These are phyloP conservation scores for Aspergillus viridinutans DNA, from an alignment of 2,329 filamentous ascomycete species.

Conservation along the genomic window DNA sequence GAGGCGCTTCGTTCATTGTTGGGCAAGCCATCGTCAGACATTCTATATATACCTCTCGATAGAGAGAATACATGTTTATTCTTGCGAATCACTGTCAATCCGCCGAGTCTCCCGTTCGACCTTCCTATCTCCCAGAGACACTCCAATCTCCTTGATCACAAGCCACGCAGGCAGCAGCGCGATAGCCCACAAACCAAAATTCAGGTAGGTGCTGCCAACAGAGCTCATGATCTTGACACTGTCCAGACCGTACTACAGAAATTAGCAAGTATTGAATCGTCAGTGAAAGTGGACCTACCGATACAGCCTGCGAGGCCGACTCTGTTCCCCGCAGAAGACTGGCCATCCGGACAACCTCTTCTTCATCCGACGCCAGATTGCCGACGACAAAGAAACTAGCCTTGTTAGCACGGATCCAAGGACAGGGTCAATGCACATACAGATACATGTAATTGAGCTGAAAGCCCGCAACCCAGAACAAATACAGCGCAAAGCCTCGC, in stretches of 20 bases:
- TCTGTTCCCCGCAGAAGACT: slow-evolving; percentile 66
- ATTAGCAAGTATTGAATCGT: neutral
- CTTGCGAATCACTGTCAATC: neutral
- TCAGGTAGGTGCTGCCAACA: slow-evolving; percentile 65
- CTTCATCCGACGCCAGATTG: slow-evolving; percentile 58
- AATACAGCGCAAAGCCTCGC: slow-evolving; percentile 61
- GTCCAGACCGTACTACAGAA: slow-evolving; percentile 58
- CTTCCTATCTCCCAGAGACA: slow-evolving; percentile 27
- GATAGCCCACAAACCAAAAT: slow-evolving; percentile 64
- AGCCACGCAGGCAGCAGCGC: slow-evolving; percentile 64
- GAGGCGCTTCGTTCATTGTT: neutral
- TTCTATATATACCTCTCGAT: neutral
- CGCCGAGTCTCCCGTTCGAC: slow-evolving; percentile 18
- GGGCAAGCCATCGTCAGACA: neutral
- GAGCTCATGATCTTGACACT: slow-evolving; percentile 60
- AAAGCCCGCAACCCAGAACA: slow-evolving; percentile 64
- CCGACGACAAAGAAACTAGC: slow-evolving; percentile 65
- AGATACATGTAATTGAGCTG: slow-evolving; percentile 71
- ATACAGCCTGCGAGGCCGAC: slow-evolving; percentile 68
- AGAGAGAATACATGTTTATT: neutral
- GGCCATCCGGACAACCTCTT: slow-evolving; percentile 64
- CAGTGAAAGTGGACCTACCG: slow-evolving; percentile 32
- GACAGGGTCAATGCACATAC: slow-evolving; percentile 34
- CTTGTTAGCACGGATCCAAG: neutral
- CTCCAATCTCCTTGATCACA: slow-evolving; percentile 56